Conservation (phyloP, 345 rosid genomes). For the Psidium guajava region DNA sequence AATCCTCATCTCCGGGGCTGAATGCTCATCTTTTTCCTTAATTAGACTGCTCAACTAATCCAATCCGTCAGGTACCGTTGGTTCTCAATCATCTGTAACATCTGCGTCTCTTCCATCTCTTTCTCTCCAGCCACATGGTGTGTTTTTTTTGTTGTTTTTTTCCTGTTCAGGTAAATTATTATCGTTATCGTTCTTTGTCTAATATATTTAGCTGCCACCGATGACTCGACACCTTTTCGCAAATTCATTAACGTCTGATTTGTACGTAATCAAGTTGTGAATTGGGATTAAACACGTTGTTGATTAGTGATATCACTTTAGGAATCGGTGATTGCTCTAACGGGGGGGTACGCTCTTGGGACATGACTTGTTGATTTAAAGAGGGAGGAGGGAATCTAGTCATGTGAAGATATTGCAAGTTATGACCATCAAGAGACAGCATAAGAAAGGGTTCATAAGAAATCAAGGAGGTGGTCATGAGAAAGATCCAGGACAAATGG, state of each 20-base stretch:
- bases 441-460: not conserved
- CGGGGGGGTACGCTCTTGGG: not conserved
- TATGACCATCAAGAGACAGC: not conserved
- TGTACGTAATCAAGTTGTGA: not conserved
- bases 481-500: not conserved
- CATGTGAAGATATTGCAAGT: not conserved
- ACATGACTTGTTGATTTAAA: not conserved
- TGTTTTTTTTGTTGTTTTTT: not conserved
- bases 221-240: not conserved
- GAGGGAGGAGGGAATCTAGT: not conserved
- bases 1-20: not conserved
- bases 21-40: not conserved
- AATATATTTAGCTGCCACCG: not conserved
- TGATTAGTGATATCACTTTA: not conserved
- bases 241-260: not conserved
- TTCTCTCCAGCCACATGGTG: not conserved
- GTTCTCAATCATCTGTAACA: not conserved
- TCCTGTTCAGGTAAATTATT: not conserved
- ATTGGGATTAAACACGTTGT: not conserved
- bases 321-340: not conserved
- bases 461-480: not conserved
- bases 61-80: not conserved
- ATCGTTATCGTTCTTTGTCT: not conserved
- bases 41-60: not conserved
- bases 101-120: not conserved